These are phyloP conservation scores for Aethionema arabicum DNA, from an alignment of 345 rosid genomes.

Conservation along the genomic window DNA sequence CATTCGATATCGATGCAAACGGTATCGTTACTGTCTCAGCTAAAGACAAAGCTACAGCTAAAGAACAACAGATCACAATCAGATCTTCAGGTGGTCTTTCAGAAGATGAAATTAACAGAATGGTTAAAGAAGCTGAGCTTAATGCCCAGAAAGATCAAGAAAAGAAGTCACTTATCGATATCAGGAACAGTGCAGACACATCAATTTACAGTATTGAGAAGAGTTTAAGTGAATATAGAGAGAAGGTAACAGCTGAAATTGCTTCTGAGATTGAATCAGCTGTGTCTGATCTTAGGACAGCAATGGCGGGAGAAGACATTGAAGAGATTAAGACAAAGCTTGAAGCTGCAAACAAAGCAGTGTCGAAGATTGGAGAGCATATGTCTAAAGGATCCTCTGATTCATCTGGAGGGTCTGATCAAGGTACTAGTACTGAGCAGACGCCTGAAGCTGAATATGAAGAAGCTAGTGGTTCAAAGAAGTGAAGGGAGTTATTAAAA, in stretches of 20 bases:
- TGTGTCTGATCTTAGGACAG: constrained; percentile 45
- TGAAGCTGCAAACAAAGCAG: constrained; percentile 55
- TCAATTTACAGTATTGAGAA: constrained; percentile 49
- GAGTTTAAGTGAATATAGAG: constrained; percentile 50
- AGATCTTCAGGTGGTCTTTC: constrained; percentile 50
- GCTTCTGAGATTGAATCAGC: constrained; percentile 48
- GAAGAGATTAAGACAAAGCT: constrained; percentile 57
- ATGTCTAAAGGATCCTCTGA: constrained; percentile 41
- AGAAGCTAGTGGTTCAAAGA: constrained; percentile 45
- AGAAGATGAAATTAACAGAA: constrained; percentile 47
- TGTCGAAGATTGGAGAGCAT: constrained; percentile 60
- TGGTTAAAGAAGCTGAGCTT: constrained; percentile 56
- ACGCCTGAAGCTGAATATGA: constrained; percentile 59
- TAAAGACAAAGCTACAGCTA: constrained; percentile 44
- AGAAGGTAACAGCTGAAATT: constrained; percentile 45
- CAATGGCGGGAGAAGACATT: constrained; percentile 42
- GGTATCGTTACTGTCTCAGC: constrained; percentile 53
- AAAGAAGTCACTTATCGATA: constrained; percentile 44
- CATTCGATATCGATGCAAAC: constrained; percentile 52
- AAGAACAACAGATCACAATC: constrained; percentile 52
- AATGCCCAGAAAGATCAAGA: constrained; percentile 48
- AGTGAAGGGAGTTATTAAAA: constrained; percentile 26
- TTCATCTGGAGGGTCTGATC: constrained; percentile 35
- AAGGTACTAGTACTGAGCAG: constrained; percentile 43
- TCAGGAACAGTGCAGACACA: constrained; percentile 46